These are phyloP conservation scores for Penicillium hordei DNA, from an alignment of 2,329 filamentous ascomycete species.

Conservation along the genomic window DNA sequence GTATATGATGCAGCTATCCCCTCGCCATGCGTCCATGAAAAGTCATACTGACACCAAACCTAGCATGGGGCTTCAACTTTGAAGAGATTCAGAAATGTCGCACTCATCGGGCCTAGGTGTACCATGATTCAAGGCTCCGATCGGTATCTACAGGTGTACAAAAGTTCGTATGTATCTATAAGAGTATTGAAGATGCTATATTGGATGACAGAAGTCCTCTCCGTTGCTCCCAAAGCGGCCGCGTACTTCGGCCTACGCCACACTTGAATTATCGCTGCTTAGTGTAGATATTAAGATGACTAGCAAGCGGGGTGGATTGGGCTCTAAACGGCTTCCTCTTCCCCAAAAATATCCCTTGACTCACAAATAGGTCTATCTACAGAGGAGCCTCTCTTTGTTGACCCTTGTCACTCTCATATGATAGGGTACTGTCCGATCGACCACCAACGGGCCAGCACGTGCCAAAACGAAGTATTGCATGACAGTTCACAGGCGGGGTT, in stretches of 20 bases:
- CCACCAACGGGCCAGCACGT: not conserved
- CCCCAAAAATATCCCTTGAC: not conserved
- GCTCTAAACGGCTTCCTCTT: not conserved
- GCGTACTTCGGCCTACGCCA: not conserved
- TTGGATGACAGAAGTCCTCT: not conserved
- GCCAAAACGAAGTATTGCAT: not conserved
- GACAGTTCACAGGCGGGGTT: not conserved
- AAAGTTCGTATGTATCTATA: not conserved
- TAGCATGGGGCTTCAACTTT: not conserved
- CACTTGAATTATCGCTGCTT: too few species aligned
- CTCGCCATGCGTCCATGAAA: not conserved
- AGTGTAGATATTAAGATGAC: too few species aligned
- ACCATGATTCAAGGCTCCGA: too few species aligned
- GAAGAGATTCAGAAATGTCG: not conserved
- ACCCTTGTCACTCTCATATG: not conserved
- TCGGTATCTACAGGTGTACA: too few species aligned
- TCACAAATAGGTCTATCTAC: not conserved
- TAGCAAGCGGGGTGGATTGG: not conserved
- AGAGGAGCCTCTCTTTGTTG: not conserved
- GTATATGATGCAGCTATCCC: not conserved
- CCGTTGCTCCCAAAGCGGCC: not conserved
- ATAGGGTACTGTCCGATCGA: not conserved
- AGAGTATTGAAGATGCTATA: not conserved
- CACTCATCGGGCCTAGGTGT: not conserved
- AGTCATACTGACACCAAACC: not conserved